Conservation (phyloP, 2,329 filamentous ascomycete species). For the Pseudogymnoascus sp. region DNA sequence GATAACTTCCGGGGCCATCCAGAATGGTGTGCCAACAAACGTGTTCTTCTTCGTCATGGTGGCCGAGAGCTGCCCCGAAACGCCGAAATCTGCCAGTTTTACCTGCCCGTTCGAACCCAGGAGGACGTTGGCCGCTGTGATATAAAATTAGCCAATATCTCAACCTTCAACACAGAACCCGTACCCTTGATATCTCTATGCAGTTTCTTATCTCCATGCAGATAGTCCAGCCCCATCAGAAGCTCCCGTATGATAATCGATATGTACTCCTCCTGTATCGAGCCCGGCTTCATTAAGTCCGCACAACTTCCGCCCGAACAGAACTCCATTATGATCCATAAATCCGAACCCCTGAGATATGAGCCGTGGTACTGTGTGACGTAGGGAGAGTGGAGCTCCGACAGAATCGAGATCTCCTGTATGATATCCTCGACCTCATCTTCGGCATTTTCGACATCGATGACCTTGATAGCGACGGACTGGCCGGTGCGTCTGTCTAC, state of each 20-base stretch:
- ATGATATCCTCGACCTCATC: slow-evolving; percentile 99
- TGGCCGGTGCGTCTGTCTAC: slow-evolving; percentile 90
- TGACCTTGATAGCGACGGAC: slow-evolving; percentile 95
- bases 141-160: slow-evolving; percentile 10
- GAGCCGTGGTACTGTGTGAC: slow-evolving; percentile 98
- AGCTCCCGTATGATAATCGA: slow-evolving; percentile 90
- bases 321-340: slow-evolving; percentile 99
- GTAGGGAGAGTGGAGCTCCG: slow-evolving; percentile 89
- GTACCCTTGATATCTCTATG: slow-evolving; percentile 92
- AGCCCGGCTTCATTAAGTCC: slow-evolving; percentile 88
- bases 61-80: slow-evolving; percentile 89
- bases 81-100: slow-evolving; percentile 93
- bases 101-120: slow-evolving; percentile 87
- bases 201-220: slow-evolving; percentile 91
- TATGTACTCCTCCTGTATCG: slow-evolving; percentile 91
- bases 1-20: slow-evolving; percentile 99
- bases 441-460: slow-evolving; percentile 97
- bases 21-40: slow-evolving; percentile 95
- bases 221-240: slow-evolving; percentile 80
- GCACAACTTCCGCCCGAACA: slow-evolving; percentile 95
- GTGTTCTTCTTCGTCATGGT: slow-evolving; percentile 99
- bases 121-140: slow-evolving; percentile 79
- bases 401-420: slow-evolving; percentile 95
- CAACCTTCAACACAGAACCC: slow-evolving; percentile 16
- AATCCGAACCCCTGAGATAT: slow-evolving; percentile 86